Percentiles rank a stretch among this genome's conserved stretches.
phyloP scores from a whole-genome alignment of 2,329 filamentous ascomycete species.

The Decorospora gaudefroyi region DNA sequence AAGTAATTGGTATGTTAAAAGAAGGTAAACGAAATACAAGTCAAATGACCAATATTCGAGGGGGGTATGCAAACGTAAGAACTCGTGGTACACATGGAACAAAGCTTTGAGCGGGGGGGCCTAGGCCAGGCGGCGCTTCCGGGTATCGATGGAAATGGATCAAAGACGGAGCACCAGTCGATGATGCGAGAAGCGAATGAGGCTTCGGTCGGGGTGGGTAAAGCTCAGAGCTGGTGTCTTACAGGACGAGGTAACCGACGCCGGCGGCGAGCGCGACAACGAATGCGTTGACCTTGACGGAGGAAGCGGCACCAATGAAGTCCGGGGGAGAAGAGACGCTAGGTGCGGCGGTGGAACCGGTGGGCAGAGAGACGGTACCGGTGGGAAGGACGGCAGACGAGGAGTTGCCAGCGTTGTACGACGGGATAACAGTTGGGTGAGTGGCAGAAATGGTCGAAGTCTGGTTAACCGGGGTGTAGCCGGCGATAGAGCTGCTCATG shows the following conservation, averaged over 20 bases:
- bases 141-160: constrained; percentile 22
- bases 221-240: constrained; percentile 24
- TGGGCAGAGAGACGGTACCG: constrained; percentile 8
- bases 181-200: constrained; percentile 34
- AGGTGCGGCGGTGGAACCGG: constrained; percentile 17
- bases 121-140: constrained; percentile 27
- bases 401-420: constrained; percentile 29
- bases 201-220: constrained; percentile 6
- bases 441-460: constrained; percentile 40
- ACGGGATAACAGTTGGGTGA: constrained; percentile 21
- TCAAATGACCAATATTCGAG: constrained; percentile 13
- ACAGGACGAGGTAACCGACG: constrained; percentile 45
- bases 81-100: constrained; percentile 31
- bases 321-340: constrained; percentile 19
- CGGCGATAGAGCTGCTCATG: constrained; percentile 36
- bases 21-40: constrained; percentile 14
- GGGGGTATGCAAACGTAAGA: constrained; percentile 9
- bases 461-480: constrained; percentile 34
- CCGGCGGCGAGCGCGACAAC: constrained; percentile 39
- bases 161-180: constrained; percentile 40
- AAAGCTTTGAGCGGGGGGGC: constrained; percentile 13
- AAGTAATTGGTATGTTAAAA: constrained; percentile 7
- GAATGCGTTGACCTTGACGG: constrained; percentile 39
- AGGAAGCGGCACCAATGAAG: constrained; percentile 44
- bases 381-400: constrained; percentile 24